Evolutionary conservation across 179 eudicot genomes (phyloP).

Genomic region (Spergularia azorica): DNA sequence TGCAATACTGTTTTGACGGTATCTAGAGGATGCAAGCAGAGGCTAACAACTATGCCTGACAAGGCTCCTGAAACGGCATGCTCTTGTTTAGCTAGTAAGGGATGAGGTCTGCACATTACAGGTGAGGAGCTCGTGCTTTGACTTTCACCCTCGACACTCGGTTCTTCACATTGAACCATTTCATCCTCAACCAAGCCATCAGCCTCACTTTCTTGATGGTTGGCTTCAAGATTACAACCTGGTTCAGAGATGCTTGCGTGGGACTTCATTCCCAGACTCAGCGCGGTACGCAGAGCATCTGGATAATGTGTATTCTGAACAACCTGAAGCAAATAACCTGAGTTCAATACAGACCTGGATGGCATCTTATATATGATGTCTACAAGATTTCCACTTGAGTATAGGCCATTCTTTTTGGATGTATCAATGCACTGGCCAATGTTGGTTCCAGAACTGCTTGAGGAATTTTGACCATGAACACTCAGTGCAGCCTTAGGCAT

Average conservation of each 20-base stretch:
- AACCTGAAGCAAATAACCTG: slow-evolving; percentile 32
- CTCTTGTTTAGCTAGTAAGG: slow-evolving; percentile 64
- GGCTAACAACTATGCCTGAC: slow-evolving; percentile 86
- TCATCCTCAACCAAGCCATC: slow-evolving; percentile 26
- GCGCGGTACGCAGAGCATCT: slow-evolving; percentile 18
- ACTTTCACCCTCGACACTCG: slow-evolving; percentile 23
- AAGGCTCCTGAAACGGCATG: slow-evolving; percentile 97
- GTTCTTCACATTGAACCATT: slow-evolving; percentile 24
- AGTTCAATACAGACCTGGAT: slow-evolving; percentile 29
- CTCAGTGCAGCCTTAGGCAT: slow-evolving; percentile 18
- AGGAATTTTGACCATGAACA: slow-evolving; percentile 24
- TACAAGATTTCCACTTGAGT: slow-evolving; percentile 21
- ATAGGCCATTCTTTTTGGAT: slow-evolving; percentile 21
- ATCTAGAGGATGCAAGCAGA: slow-evolving; percentile 93
- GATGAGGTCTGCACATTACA: slow-evolving; percentile 30
- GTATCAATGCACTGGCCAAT: slow-evolving; percentile 27
- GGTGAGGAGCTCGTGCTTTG: slow-evolving; percentile 33
- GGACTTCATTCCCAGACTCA: slow-evolving; percentile 34
- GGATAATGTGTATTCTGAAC: slow-evolving; percentile 29
- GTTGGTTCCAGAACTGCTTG: slow-evolving; percentile 20
- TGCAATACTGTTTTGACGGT: slow-evolving; percentile 89
- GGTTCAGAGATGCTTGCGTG: slow-evolving; percentile 23
- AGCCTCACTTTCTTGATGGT: slow-evolving; percentile 21
- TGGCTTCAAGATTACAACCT: slow-evolving; percentile 27
- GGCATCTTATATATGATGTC: slow-evolving; percentile 11